These are phyloP conservation scores for Tilletiaria anomala DNA, from an alignment of 1,284 basidiomycete species.

Conservation along the genomic window DNA sequence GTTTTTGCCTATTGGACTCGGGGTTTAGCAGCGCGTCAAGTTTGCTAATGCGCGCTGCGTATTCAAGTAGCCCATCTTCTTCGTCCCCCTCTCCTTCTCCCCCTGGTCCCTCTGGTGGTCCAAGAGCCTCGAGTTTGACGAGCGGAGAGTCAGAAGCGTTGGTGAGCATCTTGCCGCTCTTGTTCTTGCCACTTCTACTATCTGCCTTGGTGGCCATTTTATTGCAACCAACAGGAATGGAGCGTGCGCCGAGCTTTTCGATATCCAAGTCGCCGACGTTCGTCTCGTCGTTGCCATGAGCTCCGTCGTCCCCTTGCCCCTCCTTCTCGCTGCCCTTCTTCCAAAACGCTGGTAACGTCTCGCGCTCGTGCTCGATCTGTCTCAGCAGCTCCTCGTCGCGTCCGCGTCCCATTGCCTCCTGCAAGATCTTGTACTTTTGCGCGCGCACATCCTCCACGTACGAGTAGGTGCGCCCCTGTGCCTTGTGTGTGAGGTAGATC, in stretches of 20 bases:
- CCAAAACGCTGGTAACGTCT: conserved; percentile 13
- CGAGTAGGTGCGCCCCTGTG: conserved; percentile 14
- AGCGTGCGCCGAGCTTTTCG: conserved; percentile 1
- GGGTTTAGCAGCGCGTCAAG: neutral
- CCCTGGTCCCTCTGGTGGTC: conserved; percentile 7
- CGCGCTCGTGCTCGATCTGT: conserved; percentile 10
- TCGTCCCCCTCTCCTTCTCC: conserved; percentile 8
- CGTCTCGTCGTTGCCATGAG: neutral
- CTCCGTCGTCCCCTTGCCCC: conserved; percentile 2
- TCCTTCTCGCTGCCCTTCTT: conserved; percentile 3
- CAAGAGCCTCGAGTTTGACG: conserved; percentile 6
- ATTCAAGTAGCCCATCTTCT: conserved; percentile 5
- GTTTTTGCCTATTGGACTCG: conserved; percentile 1
- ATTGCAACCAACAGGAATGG: conserved; percentile 2
- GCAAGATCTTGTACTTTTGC: conserved; percentile 15
- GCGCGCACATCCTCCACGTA: conserved; percentile 21
- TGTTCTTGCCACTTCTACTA: too few relatives aligned
- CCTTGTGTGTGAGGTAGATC: conserved; percentile 13
- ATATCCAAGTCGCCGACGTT: too few relatives aligned
- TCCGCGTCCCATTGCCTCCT: conserved; percentile 16
- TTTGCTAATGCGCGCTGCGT: conserved; percentile 1
- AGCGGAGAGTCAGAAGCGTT: conserved; percentile 6
- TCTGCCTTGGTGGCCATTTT: too few relatives aligned
- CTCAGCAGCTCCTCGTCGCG: conserved; percentile 8
- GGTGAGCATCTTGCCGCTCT: conserved; percentile 3